Evolutionary conservation across 1,139 yeast genomes (phyloP).

Genomic region (Taphrina pruni): DNA sequence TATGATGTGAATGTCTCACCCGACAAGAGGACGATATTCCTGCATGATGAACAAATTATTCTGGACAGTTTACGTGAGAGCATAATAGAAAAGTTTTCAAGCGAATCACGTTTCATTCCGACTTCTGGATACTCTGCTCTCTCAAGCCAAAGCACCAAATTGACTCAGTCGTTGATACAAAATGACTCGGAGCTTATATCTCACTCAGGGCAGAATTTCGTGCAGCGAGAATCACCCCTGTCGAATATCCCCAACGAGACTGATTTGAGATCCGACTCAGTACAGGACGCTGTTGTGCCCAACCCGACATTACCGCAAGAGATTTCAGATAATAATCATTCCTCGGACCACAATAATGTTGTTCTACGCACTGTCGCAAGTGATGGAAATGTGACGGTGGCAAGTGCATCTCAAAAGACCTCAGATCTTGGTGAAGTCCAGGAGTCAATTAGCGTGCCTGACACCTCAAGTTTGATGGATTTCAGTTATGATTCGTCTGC

Average conservation of each 20-base stretch:
- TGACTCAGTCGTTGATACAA: neutral
- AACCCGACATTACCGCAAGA: too few relatives aligned
- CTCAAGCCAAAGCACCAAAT: neutral
- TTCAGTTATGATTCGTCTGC: neutral
- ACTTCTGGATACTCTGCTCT: neutral
- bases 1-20: constrained; percentile 90
- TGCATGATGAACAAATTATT: constrained; percentile 68
- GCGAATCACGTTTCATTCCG: constrained; percentile 22
- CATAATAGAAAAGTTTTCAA: constrained; percentile 51
- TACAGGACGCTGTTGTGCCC: too few relatives aligned
- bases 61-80: constrained; percentile 54
- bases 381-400: neutral
- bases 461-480: constrained; percentile 3
- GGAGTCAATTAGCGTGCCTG: neutral
- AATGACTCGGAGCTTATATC: neutral
- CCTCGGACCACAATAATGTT: too few relatives aligned
- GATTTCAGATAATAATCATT: too few relatives aligned
- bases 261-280: too few relatives aligned
- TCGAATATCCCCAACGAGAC: neutral
- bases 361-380: too few relatives aligned
- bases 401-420: neutral
- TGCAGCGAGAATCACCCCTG: neutral
- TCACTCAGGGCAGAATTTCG: neutral
- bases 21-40: constrained; percentile 74
- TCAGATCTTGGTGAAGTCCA: neutral